phyloP scores from a whole-genome alignment of 1,139 yeast species.

The Ogataea hybrid region DNA sequence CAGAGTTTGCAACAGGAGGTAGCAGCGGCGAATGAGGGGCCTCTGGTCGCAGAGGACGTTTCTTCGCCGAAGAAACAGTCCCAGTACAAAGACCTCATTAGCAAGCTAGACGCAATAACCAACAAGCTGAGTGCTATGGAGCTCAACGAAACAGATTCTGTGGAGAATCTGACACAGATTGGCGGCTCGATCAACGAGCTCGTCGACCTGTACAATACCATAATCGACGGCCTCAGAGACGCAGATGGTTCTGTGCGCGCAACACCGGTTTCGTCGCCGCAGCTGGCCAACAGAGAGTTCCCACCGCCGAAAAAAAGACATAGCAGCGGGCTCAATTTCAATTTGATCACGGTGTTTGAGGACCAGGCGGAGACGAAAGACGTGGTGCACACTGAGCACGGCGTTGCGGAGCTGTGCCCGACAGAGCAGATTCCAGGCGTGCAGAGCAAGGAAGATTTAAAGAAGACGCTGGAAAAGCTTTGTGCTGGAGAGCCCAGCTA shows the following conservation, averaged over 20 bases:
- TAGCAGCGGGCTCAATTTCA: constrained; percentile 29
- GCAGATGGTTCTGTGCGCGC: not conserved
- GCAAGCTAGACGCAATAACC: constrained; percentile 18
- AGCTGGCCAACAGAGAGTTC: constrained; percentile 11
- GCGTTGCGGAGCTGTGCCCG: constrained; percentile 9
- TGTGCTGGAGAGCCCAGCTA: constrained; percentile 10
- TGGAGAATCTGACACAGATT: constrained; percentile 10
- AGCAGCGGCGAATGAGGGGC: not conserved
- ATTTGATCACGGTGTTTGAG: constrained; percentile 26
- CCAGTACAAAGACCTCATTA: constrained; percentile 10
- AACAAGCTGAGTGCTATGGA: constrained; percentile 23
- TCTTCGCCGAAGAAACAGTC: not conserved
- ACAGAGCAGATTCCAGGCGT: constrained; percentile 11
- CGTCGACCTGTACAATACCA: constrained; percentile 17
- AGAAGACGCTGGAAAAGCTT: constrained; percentile 21
- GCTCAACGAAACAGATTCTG: constrained; percentile 16
- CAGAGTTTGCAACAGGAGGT: constrained; percentile 13
- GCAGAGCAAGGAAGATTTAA: constrained; percentile 20
- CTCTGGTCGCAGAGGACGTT: not conserved
- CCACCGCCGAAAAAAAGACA: constrained; percentile 14
- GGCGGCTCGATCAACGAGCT: constrained; percentile 14
- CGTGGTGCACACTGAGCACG: constrained; percentile 15
- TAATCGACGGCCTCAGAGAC: not conserved
- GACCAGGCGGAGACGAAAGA: constrained; percentile 12
- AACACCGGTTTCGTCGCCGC: constrained; percentile 11